A percentile compares a stretch with the other conserved stretches of the same genome.
Conservation (phyloP, 2,329 filamentous ascomycete genomes). For the Chalara sp. region DNA sequence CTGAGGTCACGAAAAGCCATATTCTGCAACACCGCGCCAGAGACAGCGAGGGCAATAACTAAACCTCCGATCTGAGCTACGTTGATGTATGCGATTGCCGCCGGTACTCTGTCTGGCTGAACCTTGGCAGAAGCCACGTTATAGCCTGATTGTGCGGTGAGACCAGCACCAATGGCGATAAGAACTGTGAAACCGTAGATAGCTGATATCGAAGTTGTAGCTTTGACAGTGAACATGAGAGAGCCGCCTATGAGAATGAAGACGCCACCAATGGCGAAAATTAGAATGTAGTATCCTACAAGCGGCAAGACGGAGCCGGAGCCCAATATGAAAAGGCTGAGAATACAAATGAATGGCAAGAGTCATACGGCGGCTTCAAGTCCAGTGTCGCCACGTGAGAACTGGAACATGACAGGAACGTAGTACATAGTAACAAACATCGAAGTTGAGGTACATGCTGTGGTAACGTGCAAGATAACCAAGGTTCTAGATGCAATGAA, state of each 20-base stretch:
- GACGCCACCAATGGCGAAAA: neutral
- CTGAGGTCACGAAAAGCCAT: slow-evolving; percentile 5
- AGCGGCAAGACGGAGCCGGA: slow-evolving; percentile 32
- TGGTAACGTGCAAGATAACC: slow-evolving; percentile 37
- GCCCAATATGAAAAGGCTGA: slow-evolving; percentile 30
- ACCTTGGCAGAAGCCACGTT: slow-evolving; percentile 22
- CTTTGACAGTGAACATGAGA: slow-evolving; percentile 21
- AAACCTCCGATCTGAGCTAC: slow-evolving; percentile 24
- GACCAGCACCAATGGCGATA: slow-evolving; percentile 32
- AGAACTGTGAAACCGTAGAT: slow-evolving; percentile 31
- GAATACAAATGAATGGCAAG: slow-evolving; percentile 32
- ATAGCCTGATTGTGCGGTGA: slow-evolving; percentile 6
- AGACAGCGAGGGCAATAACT: slow-evolving; percentile 26
- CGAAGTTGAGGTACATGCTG: slow-evolving; percentile 26
- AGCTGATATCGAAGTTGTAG: slow-evolving; percentile 13
- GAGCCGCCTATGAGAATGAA: slow-evolving; percentile 17
- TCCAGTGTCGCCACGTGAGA: slow-evolving; percentile 29
- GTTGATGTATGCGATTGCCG: slow-evolving; percentile 27
- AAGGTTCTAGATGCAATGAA: slow-evolving; percentile 33
- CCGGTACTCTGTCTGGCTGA: slow-evolving; percentile 13
- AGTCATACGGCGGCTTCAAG: slow-evolving; percentile 29
- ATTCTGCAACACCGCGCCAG: slow-evolving; percentile 28
- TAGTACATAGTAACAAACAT: slow-evolving; percentile 36
- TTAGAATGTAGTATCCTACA: slow-evolving; percentile 23
- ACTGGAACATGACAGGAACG: slow-evolving; percentile 41